A percentile compares a stretch with the other conserved stretches of the same genome.
Evolutionary conservation across 257 asterid genomes (phyloP).

Genomic region (Plantago major): DNA sequence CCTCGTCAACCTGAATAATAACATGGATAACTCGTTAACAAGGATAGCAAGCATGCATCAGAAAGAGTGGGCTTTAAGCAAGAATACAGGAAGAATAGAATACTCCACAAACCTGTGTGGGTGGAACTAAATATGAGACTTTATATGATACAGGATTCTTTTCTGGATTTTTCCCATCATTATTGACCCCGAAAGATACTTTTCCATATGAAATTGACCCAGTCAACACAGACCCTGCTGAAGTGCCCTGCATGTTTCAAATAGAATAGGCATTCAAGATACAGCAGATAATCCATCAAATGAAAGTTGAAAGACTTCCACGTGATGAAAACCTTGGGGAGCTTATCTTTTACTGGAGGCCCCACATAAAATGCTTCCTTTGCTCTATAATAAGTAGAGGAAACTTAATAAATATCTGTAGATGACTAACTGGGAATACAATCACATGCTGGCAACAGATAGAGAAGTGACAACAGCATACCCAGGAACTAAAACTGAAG

Average conservation of each 20-base stretch:
- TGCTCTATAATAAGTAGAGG: slow-evolving; percentile 35
- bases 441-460: slow-evolving; percentile 13
- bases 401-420: slow-evolving; percentile 17
- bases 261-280: slow-evolving; percentile 14
- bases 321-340: slow-evolving; percentile 68
- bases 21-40: slow-evolving; percentile 16
- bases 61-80: background rate
- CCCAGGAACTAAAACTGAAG: slow-evolving; percentile 89
- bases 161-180: slow-evolving; percentile 54
- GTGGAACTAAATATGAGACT: slow-evolving; percentile 73
- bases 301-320: slow-evolving; percentile 18
- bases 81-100: slow-evolving; percentile 23
- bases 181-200: slow-evolving; percentile 49
- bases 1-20: slow-evolving; percentile 61
- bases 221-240: slow-evolving; percentile 74
- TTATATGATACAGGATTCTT: slow-evolving; percentile 66
- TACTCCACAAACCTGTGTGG: slow-evolving; percentile 52
- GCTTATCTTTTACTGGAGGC: slow-evolving; percentile 86
- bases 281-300: slow-evolving; percentile 12
- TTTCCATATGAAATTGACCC: slow-evolving; percentile 84
- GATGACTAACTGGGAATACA: slow-evolving; percentile 9
- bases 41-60: background rate
- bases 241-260: slow-evolving; percentile 55
- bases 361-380: slow-evolving; percentile 91
- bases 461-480: slow-evolving; percentile 26